Base-by-base conservation (phyloP, 371 early-diverging fungal species). In the Mycotypha africana region DNA sequence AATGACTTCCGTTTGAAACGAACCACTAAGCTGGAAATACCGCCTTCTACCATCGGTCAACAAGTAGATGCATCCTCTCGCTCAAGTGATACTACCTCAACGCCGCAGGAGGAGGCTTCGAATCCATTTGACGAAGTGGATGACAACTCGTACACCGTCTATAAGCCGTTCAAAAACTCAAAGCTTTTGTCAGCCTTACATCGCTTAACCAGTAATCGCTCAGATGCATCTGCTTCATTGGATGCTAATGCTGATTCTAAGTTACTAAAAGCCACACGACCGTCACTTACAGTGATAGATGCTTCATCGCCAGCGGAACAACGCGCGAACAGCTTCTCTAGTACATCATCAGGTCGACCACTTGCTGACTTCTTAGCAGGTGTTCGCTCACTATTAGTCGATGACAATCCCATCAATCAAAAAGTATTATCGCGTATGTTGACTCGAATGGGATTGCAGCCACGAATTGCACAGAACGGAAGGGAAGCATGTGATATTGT, bases 381-480 rank as follows among this genome's bases (percentile, higher is more conserved):
- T 15, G 30, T 68, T 11, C 54, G 35, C 23, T 60, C 70, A 1
- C 30, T 78, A 45, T 51, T 78, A 0, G 78, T 75, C 3, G 78
- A 78, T 34, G 78, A 78, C 33, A 78, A 78, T 38, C 71, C 76
- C 1, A 65, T 78, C 30, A 78, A 78, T 40, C 60, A 61, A 17
- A 70, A 67, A 47, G 77, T 76, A 10, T 46, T 68, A 37, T 50
- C 64, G 10, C 64, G 66, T 36, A 68, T 74, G 72, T 38, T 75
- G 11, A 47, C 55, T 1, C 42, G 35, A 3, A 49, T 49, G 35
- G 49, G 49, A 2, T 11, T 49, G 26, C 12, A 41, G 8, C 30
- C 49, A 20, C 32, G 21, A 15, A 37, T 54, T 0, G 77, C 76
- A 6, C 51, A 61, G 17, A 70, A 73, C 38, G 77, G 77, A 16